These are phyloP conservation scores for Vitis cinerea DNA, from an alignment of 164 flowering plant species.

Conservation along the genomic window DNA sequence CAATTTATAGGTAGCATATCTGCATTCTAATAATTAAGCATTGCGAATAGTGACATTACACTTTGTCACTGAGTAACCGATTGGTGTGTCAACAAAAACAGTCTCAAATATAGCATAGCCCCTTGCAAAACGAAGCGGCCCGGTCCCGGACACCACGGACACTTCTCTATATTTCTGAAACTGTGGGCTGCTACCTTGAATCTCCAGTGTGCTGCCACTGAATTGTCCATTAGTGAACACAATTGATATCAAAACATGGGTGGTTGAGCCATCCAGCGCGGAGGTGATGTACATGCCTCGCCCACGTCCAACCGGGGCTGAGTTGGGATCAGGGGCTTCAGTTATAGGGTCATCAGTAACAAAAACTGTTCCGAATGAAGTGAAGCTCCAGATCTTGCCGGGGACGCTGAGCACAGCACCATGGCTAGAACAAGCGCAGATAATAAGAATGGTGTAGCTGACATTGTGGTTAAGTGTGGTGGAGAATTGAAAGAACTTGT, in stretches of 20 bases:
- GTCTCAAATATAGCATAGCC: conserved; percentile 30
- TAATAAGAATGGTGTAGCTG: too few species aligned
- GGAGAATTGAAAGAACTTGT: too few species aligned
- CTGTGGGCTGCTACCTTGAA: conserved; percentile 18
- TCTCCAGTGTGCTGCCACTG: conserved; percentile 27
- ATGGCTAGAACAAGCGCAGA: too few species aligned
- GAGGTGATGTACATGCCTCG: conserved; percentile 23
- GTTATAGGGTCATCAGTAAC: conserved; percentile 23
- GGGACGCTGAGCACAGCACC: background rate
- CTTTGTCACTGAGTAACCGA: conserved; percentile 12
- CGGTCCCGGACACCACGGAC: conserved; percentile 22
- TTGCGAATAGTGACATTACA: conserved; percentile 19
- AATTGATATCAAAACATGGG: conserved; percentile 10
- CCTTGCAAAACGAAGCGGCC: conserved; percentile 18
- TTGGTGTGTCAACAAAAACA: background rate
- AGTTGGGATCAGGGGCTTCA: conserved; percentile 7
- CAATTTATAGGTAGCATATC: too few species aligned
- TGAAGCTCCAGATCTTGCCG: conserved; percentile 15
- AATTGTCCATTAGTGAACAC: conserved; percentile 23
- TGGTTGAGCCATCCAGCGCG: conserved; percentile 16
- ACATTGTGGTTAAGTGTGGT: too few species aligned
- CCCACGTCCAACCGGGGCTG: conserved; percentile 14
- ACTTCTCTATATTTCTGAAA: conserved; percentile 12
- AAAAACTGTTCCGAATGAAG: conserved; percentile 22
- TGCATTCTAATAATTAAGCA: background rate